Evolutionary conservation across 2,329 filamentous ascomycete genomes (phyloP).

Genomic region (Penicillium hesseltinei): DNA sequence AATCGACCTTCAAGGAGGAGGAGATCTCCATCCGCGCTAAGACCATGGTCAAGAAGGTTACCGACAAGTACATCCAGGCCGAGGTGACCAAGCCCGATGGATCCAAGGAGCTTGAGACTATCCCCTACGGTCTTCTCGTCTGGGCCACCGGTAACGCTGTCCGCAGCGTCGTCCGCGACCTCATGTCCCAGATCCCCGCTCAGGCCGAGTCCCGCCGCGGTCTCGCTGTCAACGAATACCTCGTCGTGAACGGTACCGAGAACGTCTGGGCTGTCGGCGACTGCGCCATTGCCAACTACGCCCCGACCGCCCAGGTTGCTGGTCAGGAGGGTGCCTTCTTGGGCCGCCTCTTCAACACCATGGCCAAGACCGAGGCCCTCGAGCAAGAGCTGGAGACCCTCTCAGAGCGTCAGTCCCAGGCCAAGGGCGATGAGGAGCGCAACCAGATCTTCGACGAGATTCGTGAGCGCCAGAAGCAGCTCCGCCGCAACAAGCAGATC

Average conservation of each 20-base stretch:
- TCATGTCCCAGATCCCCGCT: conserved; percentile 87
- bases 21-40: conserved; percentile 97
- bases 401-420: conserved; percentile 62
- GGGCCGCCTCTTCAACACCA: conserved; percentile 95
- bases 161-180: conserved; percentile 82
- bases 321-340: conserved; percentile 94
- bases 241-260: conserved; percentile 93
- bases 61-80: conserved; percentile 87
- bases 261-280: conserved; percentile 98
- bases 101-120: conserved; percentile 73
- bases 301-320: conserved; percentile 94
- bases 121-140: conserved; percentile 93
- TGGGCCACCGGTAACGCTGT: conserved; percentile 98
- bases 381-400: conserved; percentile 73
- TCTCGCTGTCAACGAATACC: conserved; percentile 95
- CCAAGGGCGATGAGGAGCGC: conserved; percentile 60
- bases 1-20: conserved; percentile 98
- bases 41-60: conserved; percentile 98
- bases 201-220: conserved; percentile 94
- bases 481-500: conserved; percentile 87
- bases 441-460: conserved; percentile 69
- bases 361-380: conserved; percentile 88
- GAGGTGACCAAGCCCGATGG: conserved; percentile 79
- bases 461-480: conserved; percentile 78
- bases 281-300: conserved; percentile 96